phyloP scores from a whole-genome alignment of 164 flowering plant genomes.

The Piper longum region DNA sequence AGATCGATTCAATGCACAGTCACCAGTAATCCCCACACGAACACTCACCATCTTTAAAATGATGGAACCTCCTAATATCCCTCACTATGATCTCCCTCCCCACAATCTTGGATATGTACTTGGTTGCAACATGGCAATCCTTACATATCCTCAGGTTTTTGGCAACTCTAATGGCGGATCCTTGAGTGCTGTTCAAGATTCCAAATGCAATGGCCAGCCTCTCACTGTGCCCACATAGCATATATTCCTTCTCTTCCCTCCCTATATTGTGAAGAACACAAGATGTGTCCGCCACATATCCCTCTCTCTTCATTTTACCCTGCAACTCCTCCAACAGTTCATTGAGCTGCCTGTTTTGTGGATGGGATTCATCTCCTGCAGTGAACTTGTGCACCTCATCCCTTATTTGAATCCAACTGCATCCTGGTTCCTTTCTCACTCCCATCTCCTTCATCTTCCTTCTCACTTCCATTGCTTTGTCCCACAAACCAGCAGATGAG shows the following conservation, averaged over 20 bases:
- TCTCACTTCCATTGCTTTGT: conserved; percentile 44
- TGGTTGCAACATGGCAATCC: conserved; percentile 68
- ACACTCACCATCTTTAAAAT: conserved; percentile 63
- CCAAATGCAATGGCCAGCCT: conserved; percentile 77
- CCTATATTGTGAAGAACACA: conserved; percentile 75
- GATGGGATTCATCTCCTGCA: conserved; percentile 58
- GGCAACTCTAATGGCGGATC: conserved; percentile 56
- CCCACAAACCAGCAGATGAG: conserved; percentile 66
- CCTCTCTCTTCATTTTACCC: conserved; percentile 49
- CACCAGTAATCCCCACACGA: conserved; percentile 88
- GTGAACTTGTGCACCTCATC: conserved; percentile 55
- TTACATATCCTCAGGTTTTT: conserved; percentile 82
- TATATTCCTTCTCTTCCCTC: conserved; percentile 60
- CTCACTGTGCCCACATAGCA: conserved; percentile 73
- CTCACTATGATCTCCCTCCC: conserved; percentile 61
- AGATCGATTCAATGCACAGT: background rate
- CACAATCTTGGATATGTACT: conserved; percentile 54
- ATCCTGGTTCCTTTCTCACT: conserved; percentile 71
- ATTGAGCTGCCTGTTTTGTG: conserved; percentile 41
- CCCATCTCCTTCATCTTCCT: conserved; percentile 57
- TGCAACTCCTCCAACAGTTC: conserved; percentile 34
- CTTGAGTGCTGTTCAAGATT: conserved; percentile 60
- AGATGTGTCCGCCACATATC: conserved; percentile 71
- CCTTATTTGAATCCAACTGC: conserved; percentile 19
- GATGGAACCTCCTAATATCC: conserved; percentile 71